phyloP scores from a whole-genome alignment of 1,284 basidiomycete genomes.

The Puccinia novopanici region DNA sequence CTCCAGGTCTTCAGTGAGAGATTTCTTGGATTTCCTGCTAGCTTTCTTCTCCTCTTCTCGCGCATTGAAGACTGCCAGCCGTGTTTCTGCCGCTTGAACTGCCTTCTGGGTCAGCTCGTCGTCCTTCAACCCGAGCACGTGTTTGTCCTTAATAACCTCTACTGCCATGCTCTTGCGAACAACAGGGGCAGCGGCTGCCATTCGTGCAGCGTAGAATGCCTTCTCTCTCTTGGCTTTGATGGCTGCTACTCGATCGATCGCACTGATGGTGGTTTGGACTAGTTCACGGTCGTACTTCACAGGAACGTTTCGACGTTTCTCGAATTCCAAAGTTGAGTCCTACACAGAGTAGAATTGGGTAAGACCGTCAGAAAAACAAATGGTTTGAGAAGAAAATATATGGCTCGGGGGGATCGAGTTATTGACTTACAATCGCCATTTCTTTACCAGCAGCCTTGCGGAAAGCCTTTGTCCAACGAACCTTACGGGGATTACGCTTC shows the following conservation, averaged over 20 bases:
- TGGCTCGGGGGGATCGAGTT: neutral
- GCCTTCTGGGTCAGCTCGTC: constrained; percentile 47
- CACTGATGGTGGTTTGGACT: constrained; percentile 89
- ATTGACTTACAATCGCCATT: constrained; percentile 85
- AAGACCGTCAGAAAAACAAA: too few species aligned
- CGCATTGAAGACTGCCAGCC: constrained; percentile 20
- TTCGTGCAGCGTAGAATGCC: constrained; percentile 70
- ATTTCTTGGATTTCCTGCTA: neutral
- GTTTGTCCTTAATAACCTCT: constrained; percentile 45
- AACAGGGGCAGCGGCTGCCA: constrained; percentile 47
- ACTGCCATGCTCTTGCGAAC: constrained; percentile 46
- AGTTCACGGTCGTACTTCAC: constrained; percentile 96
- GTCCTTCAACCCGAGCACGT: constrained; percentile 44
- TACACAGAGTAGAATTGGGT: constrained; percentile 57
- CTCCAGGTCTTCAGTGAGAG: neutral
- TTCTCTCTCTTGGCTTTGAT: constrained; percentile 87
- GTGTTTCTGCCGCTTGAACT: constrained; percentile 38
- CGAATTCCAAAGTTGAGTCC: constrained; percentile 99
- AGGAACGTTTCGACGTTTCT: constrained; percentile 96
- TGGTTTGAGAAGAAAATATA: constrained; percentile 5
- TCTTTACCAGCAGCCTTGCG: constrained; percentile 88
- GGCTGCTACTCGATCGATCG: constrained; percentile 93
- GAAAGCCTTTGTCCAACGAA: constrained; percentile 99
- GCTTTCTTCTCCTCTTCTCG: constrained; percentile 38
- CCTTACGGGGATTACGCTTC: constrained; percentile 99